Evolutionary conservation across 2,329 filamentous ascomycete species (phyloP).

Genomic region (Berkeleyomyces rouxiae): DNA sequence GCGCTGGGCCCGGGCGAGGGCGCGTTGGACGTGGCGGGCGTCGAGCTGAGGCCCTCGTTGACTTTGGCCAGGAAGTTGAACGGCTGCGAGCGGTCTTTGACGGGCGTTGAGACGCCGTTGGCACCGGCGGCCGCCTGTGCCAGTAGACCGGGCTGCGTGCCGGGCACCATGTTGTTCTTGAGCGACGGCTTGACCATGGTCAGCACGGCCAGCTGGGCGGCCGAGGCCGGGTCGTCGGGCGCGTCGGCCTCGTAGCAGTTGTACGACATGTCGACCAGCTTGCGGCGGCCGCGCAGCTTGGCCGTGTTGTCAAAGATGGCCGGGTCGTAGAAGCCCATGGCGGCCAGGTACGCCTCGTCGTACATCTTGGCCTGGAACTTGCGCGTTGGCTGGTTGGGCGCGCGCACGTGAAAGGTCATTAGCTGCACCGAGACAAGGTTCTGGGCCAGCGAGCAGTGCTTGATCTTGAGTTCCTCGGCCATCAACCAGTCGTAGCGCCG

Average conservation of each 20-base stretch:
- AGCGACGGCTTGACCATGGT: slow-evolving; percentile 44
- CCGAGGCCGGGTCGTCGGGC: slow-evolving; percentile 76
- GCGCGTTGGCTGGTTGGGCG: slow-evolving; percentile 70
- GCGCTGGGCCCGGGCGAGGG: slow-evolving; percentile 74
- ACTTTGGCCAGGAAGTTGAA: slow-evolving; percentile 52
- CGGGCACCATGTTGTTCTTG: slow-evolving; percentile 18
- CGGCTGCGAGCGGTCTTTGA: slow-evolving; percentile 46
- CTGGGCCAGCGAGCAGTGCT: slow-evolving; percentile 81
- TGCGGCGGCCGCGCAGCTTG: slow-evolving; percentile 66
- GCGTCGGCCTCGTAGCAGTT: slow-evolving; percentile 81
- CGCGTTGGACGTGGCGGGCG: slow-evolving; percentile 70
- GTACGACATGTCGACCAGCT: slow-evolving; percentile 70
- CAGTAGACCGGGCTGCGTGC: slow-evolving; percentile 27
- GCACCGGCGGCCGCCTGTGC: slow-evolving; percentile 21
- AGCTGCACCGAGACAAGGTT: slow-evolving; percentile 76
- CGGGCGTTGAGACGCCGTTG: slow-evolving; percentile 38
- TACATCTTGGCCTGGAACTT: slow-evolving; percentile 97
- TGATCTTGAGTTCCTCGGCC: slow-evolving; percentile 89
- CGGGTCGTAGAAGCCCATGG: slow-evolving; percentile 88
- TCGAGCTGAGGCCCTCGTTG: slow-evolving; percentile 55
- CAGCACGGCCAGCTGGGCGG: slow-evolving; percentile 58
- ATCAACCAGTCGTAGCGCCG: slow-evolving; percentile 83
- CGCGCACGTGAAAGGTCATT: slow-evolving; percentile 78
- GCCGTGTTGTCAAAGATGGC: slow-evolving; percentile 65
- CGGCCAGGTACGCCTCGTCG: slow-evolving; percentile 85